Evolutionary conservation across 1,284 basidiomycete genomes (phyloP).

Genomic region (Farysia itapuensis): DNA sequence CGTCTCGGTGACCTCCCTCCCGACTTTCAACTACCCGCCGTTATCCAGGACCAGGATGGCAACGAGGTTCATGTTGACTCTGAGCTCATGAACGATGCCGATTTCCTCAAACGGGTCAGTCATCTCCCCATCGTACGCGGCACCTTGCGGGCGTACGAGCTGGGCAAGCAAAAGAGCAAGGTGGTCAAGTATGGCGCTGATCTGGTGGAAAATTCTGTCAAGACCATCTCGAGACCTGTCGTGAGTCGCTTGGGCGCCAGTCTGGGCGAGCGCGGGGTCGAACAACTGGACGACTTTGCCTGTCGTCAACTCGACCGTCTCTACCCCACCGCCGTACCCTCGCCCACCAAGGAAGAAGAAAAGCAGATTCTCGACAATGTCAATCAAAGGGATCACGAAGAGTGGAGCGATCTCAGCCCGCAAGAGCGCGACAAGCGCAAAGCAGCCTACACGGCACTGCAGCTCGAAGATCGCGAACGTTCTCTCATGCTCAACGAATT

Average conservation of each 20-base stretch:
- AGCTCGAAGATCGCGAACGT: slow-evolving; percentile 47
- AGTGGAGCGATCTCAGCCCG: slow-evolving; percentile 42
- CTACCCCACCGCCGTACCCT: slow-evolving; percentile 26
- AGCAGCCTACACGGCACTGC: slow-evolving; percentile 40
- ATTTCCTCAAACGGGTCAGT: slow-evolving; percentile 45
- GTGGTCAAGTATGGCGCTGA: slow-evolving; percentile 86
- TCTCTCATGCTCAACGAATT: slow-evolving; percentile 43
- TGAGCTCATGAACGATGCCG: slow-evolving; percentile 49
- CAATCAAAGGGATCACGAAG: slow-evolving; percentile 38
- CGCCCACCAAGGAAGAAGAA: slow-evolving; percentile 44
- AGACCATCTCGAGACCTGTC: slow-evolving; percentile 79
- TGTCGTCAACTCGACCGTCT: slow-evolving; percentile 77
- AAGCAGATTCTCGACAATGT: slow-evolving; percentile 38
- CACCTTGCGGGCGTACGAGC: slow-evolving; percentile 73
- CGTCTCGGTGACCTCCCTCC: slow-evolving; percentile 43
- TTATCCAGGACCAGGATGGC: slow-evolving; percentile 48
- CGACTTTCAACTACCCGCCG: slow-evolving; percentile 48
- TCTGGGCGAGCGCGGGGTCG: slow-evolving; percentile 64
- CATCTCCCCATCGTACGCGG: slow-evolving; percentile 68
- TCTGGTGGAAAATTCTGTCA: slow-evolving; percentile 82
- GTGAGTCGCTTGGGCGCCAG: slow-evolving; percentile 69
- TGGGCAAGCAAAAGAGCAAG: slow-evolving; percentile 74
- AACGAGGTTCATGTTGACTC: slow-evolving; percentile 46
- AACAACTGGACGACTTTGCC: slow-evolving; percentile 82
- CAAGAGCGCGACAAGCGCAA: slow-evolving; percentile 45